Evolutionary conservation across 2,329 filamentous ascomycete genomes (phyloP).

Genomic region (Coniochaeta sp.): DNA sequence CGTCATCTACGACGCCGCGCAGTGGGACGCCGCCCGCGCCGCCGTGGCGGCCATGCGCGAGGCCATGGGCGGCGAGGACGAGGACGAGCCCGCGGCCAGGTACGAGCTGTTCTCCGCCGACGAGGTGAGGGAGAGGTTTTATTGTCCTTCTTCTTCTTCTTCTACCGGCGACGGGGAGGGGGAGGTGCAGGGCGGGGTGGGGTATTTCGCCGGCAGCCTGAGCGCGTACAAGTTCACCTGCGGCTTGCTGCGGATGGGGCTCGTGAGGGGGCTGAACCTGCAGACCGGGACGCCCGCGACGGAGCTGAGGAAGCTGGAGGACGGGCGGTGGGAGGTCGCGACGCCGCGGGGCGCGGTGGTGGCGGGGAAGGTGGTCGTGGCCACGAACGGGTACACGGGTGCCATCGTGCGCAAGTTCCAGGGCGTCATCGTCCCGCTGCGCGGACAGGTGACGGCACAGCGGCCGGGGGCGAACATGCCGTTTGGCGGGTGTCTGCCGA

Average conservation of each 20-base stretch:
- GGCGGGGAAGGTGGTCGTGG: conserved; percentile 37
- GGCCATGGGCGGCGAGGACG: conserved; percentile 26
- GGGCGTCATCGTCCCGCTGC: conserved; percentile 39
- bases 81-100: conserved; percentile 27
- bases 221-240: conserved; percentile 29
- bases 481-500: conserved; percentile 26
- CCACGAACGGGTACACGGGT: conserved; percentile 47
- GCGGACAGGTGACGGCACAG: conserved; percentile 42
- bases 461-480: conserved; percentile 26
- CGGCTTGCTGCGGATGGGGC: conserved; percentile 36
- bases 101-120: conserved; percentile 36
- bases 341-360: conserved; percentile 34
- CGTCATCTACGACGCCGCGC: conserved; percentile 42
- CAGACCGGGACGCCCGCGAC: conserved; percentile 44
- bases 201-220: conserved; percentile 35
- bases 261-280: conserved; percentile 37
- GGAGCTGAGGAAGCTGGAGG: conserved; percentile 7
- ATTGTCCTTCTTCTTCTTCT: conserved; percentile 16
- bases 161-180: conserved; percentile 13
- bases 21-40: conserved; percentile 28
- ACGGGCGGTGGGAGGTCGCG: conserved; percentile 27
- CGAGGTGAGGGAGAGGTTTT: conserved; percentile 32
- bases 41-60: conserved; percentile 37
- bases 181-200: conserved; percentile 35
- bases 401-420: conserved; percentile 33